Conservation (phyloP, 179 eudicot species). For the Silene coronaria region DNA sequence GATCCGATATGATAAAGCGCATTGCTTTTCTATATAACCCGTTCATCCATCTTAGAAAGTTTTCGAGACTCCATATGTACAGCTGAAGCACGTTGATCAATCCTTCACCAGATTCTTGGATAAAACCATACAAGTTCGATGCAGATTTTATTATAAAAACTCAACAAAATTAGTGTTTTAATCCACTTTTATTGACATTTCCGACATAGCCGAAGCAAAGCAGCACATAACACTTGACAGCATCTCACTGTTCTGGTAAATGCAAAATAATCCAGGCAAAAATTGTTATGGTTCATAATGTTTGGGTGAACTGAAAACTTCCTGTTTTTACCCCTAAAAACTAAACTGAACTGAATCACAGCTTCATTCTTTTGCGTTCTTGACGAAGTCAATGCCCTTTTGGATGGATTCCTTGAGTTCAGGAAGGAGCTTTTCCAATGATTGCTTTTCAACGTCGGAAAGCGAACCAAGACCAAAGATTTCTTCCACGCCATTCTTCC, state of each 20-base stretch:
- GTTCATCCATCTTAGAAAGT: too few species aligned
- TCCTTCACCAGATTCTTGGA: too few species aligned
- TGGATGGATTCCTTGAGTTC: constrained; percentile 75
- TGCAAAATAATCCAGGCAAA: constrained; percentile 13
- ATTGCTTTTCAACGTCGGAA: constrained; percentile 59
- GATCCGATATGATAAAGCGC: too few species aligned
- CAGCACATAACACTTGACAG: neutral
- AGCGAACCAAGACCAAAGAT: constrained; percentile 60
- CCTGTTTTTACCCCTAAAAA: constrained; percentile 6
- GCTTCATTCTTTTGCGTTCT: constrained; percentile 6
- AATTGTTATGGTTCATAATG: constrained; percentile 16
- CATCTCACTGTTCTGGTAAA: constrained; percentile 1
- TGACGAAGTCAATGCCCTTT: constrained; percentile 74
- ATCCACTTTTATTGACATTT: constrained; percentile 1
- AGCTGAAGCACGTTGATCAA: too few species aligned
- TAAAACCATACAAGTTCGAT: too few species aligned
- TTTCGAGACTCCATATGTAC: too few species aligned
- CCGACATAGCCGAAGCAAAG: constrained; percentile 13
- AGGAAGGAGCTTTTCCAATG: constrained; percentile 53
- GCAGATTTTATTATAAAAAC: too few species aligned
- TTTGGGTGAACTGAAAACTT: neutral
- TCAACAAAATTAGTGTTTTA: too few species aligned
- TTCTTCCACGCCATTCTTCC: constrained; percentile 91
- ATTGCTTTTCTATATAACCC: too few species aligned
- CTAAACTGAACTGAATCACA: neutral